These are phyloP conservation scores for Arachis hypogaea DNA, from an alignment of 306 rosid genomes.

Conservation along the genomic window DNA sequence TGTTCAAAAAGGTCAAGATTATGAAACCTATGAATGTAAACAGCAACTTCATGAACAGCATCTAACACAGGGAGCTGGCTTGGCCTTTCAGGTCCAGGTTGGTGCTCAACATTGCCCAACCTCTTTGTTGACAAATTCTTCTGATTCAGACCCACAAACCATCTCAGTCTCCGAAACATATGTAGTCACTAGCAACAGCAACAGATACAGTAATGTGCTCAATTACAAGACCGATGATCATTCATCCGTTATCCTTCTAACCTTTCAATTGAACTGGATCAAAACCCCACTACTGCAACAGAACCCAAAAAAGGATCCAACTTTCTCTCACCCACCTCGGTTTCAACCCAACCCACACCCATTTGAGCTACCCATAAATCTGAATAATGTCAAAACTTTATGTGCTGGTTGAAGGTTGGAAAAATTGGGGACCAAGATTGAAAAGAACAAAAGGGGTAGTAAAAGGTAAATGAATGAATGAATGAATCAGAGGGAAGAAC, in stretches of 20 bases:
- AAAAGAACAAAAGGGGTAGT: neutral
- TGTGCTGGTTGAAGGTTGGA: neutral
- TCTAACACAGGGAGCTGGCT: conserved; percentile 65
- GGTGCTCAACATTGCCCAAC: conserved; percentile 66
- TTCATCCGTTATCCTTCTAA: conserved; percentile 44
- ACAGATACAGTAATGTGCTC: conserved; percentile 23
- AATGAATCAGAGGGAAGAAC: conserved; percentile 31
- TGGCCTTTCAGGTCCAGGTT: conserved; percentile 49
- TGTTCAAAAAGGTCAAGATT: conserved; percentile 93
- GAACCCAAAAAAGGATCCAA: conserved; percentile 39
- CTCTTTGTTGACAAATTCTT: conserved; percentile 62
- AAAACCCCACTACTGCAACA: conserved; percentile 26
- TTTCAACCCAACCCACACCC: conserved; percentile 39
- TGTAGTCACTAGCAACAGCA: conserved; percentile 42
- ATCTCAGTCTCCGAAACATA: conserved; percentile 78
- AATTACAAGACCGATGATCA: conserved; percentile 29
- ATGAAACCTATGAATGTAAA: conserved; percentile 92
- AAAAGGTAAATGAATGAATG: neutral
- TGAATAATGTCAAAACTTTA: conserved; percentile 21
- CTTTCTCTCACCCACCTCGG: conserved; percentile 41
- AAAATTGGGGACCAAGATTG: conserved; percentile 23
- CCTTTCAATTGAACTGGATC: conserved; percentile 33
- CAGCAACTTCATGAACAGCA: conserved; percentile 80
- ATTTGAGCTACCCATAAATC: conserved; percentile 21
- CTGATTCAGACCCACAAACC: conserved; percentile 71